Base-by-base conservation (phyloP, 2,329 filamentous ascomycete genomes). In the Xylariaceae sp. region DNA sequence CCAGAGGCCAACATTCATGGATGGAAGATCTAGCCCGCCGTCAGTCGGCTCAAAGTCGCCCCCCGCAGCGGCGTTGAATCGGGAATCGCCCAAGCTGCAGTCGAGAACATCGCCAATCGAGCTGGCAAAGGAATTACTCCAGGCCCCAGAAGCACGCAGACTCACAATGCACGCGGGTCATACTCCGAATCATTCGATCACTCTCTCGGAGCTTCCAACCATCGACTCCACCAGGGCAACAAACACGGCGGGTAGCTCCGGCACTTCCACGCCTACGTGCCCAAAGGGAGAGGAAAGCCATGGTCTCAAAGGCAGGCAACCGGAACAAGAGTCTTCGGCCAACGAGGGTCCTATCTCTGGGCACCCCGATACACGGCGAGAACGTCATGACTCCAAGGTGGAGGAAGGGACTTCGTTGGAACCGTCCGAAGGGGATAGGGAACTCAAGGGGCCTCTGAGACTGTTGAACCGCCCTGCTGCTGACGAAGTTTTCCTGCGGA, bases 81-180 rank as follows among this genome's bases (percentile, higher is more conserved):
- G n/a, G 50, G 45, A 55, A 18, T 52, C 50, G 15, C 34, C 53
- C 32, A 42, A 44, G 37, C 28, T 42, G 21, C 41, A 43, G 14
- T 18, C 44, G 10, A 51, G 47, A 28, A 33, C 41, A 2, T 56
- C 56, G 2, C 57, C 62, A 4, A 64, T 61, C 33, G 59, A 63
- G 22, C 56, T 63, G 32, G 68, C 68, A 3, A 52, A 68, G 32
- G 57, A 68, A 40, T 61, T 61, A 7, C 56, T 75, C 22, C 60
- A 59, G 16, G 67, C 66, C 6, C 60, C 65, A 5, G 72, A 70
- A 45, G 60, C 62, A 27, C 61, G 59, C 31, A 64, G 75, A 28
- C 64, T 77, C 25, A 76, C 66, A 1, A 72, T 80, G 66, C 69
- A 79, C 51, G 75, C 75, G 14, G 75, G 75, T 1, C 75, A 79